Percentiles rank a stretch among this genome's conserved stretches.
phyloP scores from a whole-genome alignment of 768 basidiomycete species.

The Psilocybe azurescens region DNA sequence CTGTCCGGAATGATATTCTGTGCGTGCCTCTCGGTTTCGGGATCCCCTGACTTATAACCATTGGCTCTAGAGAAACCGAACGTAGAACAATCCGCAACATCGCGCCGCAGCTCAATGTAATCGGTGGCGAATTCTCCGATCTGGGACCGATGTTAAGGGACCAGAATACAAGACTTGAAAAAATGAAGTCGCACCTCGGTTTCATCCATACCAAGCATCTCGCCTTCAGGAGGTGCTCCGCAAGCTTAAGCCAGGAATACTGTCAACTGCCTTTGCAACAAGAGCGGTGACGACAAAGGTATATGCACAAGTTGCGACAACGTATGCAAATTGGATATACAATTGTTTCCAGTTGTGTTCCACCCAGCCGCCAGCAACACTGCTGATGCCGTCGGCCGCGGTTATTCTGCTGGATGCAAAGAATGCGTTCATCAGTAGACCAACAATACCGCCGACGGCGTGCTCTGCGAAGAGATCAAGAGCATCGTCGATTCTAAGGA shows the following conservation, averaged over 20 bases:
- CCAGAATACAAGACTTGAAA: background rate
- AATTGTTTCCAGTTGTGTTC: conserved; percentile 81
- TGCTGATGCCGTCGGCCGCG: conserved; percentile 70
- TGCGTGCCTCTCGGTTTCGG: conserved; percentile 35
- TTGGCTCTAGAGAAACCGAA: conserved; percentile 35
- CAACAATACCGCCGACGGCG: conserved; percentile 83
- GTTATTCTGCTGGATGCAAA: conserved; percentile 74
- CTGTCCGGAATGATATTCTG: conserved; percentile 15
- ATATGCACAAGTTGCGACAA: conserved; percentile 61
- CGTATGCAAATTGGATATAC: conserved; percentile 75
- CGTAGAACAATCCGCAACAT: conserved; percentile 62
- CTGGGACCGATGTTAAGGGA: conserved; percentile 32
- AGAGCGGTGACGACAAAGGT: conserved; percentile 66
- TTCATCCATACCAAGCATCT: conserved; percentile 71
- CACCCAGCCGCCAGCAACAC: conserved; percentile 68
- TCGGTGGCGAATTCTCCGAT: conserved; percentile 75
- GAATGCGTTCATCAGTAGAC: conserved; percentile 73
- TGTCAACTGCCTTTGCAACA: conserved; percentile 60
- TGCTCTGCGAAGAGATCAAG: conserved; percentile 94
- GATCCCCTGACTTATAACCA: conserved; percentile 33
- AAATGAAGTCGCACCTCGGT: conserved; percentile 55
- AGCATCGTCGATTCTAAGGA: conserved; percentile 81
- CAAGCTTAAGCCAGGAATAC: conserved; percentile 63
- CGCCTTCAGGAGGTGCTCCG: conserved; percentile 59
- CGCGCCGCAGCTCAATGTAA: conserved; percentile 72